phyloP scores from a whole-genome alignment of 192 early-diverging fungal genomes.

The Backusella parvicylindrica region DNA sequence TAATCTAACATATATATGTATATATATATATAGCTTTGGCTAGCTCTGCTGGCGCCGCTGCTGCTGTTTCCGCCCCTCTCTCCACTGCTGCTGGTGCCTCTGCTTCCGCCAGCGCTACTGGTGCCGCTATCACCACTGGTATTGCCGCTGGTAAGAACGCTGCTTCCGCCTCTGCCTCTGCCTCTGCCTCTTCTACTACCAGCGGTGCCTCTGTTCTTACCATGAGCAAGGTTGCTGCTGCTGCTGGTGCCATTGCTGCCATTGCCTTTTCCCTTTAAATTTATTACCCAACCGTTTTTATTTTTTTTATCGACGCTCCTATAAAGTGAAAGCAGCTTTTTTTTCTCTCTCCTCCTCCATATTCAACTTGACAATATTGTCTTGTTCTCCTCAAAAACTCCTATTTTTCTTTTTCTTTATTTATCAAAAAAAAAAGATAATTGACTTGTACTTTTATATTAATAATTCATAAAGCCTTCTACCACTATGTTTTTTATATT shows the following conservation, averaged over 20 bases:
- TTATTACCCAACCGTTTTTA: not conserved
- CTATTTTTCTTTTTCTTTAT: not conserved
- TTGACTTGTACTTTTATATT: not conserved
- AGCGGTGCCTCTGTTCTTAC: not conserved
- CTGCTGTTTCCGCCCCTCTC: not conserved
- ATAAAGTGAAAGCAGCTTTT: not conserved
- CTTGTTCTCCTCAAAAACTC: not conserved
- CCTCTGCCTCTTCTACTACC: not conserved
- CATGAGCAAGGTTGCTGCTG: conserved; percentile 4
- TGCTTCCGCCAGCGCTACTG: not conserved
- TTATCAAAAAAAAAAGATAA: not conserved
- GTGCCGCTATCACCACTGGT: not conserved
- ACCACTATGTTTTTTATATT: not conserved
- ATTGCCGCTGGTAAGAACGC: not conserved
- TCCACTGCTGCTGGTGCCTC: conserved; percentile 3
- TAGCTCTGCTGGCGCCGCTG: conserved; percentile 1
- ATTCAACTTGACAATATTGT: not conserved
- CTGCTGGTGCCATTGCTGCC: conserved; percentile 23
- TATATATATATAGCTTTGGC: not conserved
- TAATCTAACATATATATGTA: too few relatives aligned
- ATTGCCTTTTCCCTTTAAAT: conserved; percentile 18
- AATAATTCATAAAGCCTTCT: not conserved
- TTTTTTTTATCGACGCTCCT: not conserved
- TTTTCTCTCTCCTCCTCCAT: not conserved
- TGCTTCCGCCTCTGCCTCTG: not conserved